Evolutionary conservation across 1,284 basidiomycete genomes (phyloP), one percentile per base, ranked within the genome.

Genomic region (Apiotrichum gracile): DNA sequence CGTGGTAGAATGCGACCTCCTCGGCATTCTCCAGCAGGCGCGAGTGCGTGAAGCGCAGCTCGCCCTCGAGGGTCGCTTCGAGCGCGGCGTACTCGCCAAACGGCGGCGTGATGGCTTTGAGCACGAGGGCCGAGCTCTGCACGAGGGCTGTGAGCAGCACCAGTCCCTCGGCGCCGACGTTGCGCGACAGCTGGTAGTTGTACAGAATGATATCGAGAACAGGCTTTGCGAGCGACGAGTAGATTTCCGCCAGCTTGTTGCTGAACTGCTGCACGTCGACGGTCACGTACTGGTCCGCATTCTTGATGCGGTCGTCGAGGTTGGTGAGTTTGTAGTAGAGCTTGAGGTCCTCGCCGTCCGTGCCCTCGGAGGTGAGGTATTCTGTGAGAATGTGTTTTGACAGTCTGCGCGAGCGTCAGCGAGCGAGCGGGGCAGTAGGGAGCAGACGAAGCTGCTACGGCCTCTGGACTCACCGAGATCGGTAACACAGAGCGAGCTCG

Each of bases 231-330:
- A 96, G 77, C 72, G 94, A 94, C 17, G 87, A 85, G 73, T 97
- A 98, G 42, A 97, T 92, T 38, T 91, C 90, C 10, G 94, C 91
- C 17, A 98, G 82, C 67, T 91, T 87, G 22, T 82, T 83, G 31
- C 90, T 91, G 76, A 97, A 97, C 54, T 88, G 88, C 70, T 92
- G 88, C 41, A 97, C 91, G 70, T 98, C 94, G 57, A 94, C 87
- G 0, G 92, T 94, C 61, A 97, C 91, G 54, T 74, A 74, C 61
- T 73, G 57, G 69, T 97, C 94, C 10, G 91, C 88, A 64, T 97
- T 97, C 78, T 92, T 92, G 61, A 97, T 92, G 51, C 94, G 81
- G 72, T 97, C 94, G 66, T 94, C 91, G 57, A 94, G 76, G 69
- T 92, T 92, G 34, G 87, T 88, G 27, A 97, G 78, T 73, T 96